Evolutionary conservation across 768 basidiomycete genomes (phyloP).

Genomic region (Butyriboletus loyo): DNA sequence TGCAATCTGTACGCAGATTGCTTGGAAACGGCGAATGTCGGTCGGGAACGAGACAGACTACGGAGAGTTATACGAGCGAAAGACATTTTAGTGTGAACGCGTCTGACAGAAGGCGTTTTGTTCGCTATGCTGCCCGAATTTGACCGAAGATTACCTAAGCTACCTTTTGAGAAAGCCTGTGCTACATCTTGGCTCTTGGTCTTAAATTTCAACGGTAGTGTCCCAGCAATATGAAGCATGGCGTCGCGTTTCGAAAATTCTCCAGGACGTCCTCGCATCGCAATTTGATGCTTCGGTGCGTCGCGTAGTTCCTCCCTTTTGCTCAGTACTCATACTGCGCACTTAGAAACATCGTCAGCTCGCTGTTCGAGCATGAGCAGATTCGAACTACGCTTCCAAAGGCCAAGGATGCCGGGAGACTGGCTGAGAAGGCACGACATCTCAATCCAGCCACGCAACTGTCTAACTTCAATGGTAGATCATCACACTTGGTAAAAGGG

Average conservation of each 20-base stretch:
- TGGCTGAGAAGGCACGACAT: conserved; percentile 81
- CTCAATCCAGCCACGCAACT: neutral
- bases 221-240: conserved; percentile 91
- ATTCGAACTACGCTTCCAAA: conserved; percentile 96
- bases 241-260: conserved; percentile 87
- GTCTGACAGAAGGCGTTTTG: conserved; percentile 4
- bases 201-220: neutral
- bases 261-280: conserved; percentile 90
- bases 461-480: conserved; percentile 45
- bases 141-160: conserved; percentile 17
- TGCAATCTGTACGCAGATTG: conserved; percentile 28
- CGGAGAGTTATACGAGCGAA: conserved; percentile 33
- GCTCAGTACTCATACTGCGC: conserved; percentile 3
- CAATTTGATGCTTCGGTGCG: conserved; percentile 88
- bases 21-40: conserved; percentile 30
- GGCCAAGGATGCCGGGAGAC: conserved; percentile 84
- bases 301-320: neutral
- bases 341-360: conserved; percentile 86
- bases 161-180: neutral
- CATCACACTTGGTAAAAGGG: conserved; percentile 90
- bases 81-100: conserved; percentile 32
- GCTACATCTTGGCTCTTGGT: neutral
- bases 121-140: conserved; percentile 19
- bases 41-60: conserved; percentile 26
- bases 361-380: conserved; percentile 90